Evolutionary conservation across 176 grass and related monocot genomes (phyloP).

Genomic region (Oryza meyeriana): DNA sequence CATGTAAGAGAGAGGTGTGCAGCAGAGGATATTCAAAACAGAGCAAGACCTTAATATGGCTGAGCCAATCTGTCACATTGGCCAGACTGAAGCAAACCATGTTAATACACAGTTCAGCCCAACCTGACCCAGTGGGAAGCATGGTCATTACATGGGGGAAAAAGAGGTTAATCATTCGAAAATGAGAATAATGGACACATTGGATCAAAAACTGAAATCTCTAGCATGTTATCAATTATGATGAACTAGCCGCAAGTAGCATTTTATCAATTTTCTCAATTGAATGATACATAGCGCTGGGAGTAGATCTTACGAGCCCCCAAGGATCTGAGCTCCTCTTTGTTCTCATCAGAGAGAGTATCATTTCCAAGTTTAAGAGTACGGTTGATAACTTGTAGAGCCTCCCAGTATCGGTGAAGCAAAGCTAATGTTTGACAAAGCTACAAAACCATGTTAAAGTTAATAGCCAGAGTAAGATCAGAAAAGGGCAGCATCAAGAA

Average conservation of each 20-base stretch:
- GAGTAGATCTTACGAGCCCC: constrained; percentile 71
- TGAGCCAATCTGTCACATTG: neutral
- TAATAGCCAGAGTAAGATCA: neutral
- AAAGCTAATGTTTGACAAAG: constrained; percentile 80
- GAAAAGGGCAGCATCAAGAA: neutral
- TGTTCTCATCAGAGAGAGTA: constrained; percentile 49
- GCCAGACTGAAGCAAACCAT: neutral
- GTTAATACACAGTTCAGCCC: neutral
- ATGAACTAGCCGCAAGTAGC: neutral
- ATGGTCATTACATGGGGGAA: neutral
- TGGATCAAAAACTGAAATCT: neutral
- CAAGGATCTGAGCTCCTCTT: constrained; percentile 72
- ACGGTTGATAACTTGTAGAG: constrained; percentile 78
- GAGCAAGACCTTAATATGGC: neutral
- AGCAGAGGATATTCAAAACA: neutral
- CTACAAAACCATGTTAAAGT: constrained; percentile 40
- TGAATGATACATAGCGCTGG: neutral
- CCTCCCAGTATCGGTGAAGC: constrained; percentile 71
- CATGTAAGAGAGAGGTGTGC: neutral
- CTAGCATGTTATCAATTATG: neutral
- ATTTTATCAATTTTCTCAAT: neutral
- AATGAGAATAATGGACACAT: neutral
- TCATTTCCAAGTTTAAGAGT: constrained; percentile 83
- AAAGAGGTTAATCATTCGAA: neutral
- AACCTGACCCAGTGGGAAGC: neutral